Base-by-base conservation (phyloP, 495 filamentous ascomycete species). In the Tetracladium setigerum region DNA sequence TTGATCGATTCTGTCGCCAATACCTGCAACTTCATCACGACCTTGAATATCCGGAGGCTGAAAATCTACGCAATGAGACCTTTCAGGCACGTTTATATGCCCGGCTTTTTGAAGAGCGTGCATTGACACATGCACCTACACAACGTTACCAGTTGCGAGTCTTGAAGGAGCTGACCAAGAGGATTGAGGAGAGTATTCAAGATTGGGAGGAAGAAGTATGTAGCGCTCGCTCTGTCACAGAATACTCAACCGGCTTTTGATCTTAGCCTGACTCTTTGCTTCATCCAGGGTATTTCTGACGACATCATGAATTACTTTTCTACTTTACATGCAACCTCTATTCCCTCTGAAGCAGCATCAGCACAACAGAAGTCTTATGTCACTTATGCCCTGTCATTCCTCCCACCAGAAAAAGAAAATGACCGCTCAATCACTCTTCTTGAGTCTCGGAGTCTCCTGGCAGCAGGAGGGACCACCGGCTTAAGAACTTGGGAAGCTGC, bases 401-500 rank as follows among this genome's bases (percentile, higher is more conserved):
- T 38, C 14, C 52, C 44, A 54, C 66, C 43, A 38, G 57, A 39
- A 14, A 17, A 50, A 11, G 9, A 24, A 2, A 33, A 31, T 0
- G 14, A 14, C 27, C 51, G 51, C 27, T 49, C 63, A 5, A 67
- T 84, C 48, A 83, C 70, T 9, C 58, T 87, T 0, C 67, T 84
- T 4, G 91, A 97, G 67, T 81, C 84, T 10, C 79, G 83, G 4
- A 73, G 74, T 22, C 61, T 95, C 1, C 78, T 97, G 35, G 81
- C 86, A 8, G 78, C 79, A 0, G 66, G 72, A 5, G 87, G 86
- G 4, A 95, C 86, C 2, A 96, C 91, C 0, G 91, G 91, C 0
- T 70, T 88, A 22, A 79, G 91, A 10, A 97, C 91, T 5, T 97
- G 91, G 91, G 91, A 95, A 67, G 91, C 91, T 4, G 81, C 88